Evolutionary conservation across 768 basidiomycete species (phyloP), one percentile per base, ranked within the genome.

Genomic region (Pleurotus djamor): DNA sequence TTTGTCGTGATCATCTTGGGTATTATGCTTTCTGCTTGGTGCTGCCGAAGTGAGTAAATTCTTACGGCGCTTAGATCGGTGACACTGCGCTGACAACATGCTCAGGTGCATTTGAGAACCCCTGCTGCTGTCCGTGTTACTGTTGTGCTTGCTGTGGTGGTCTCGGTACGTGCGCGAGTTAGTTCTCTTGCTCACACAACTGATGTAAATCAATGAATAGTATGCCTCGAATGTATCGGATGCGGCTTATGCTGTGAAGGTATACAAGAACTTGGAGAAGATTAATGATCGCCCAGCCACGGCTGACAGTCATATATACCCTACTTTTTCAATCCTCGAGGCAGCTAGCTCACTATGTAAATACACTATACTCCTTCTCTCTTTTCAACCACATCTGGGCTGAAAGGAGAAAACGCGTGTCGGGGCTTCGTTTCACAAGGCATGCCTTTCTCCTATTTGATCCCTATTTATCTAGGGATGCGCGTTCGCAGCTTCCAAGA

Each of bases 141-240:
- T 74, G 88, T 6, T 89, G 87, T 62, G 87, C 87, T 4, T 88
- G 85, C 68, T 88, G 86, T 59, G 87, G 87, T 58, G 87, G 87
- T 41, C 76, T 88, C 14, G 83, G 86, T 86, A 65, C 62, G 72
- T 67, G 9, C 21, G 9, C 48, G 9, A 17, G 4, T 21, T 14
- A 33, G 47, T 5, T 47, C 35, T 37, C 55, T 12, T 14, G 16
- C 5, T 9, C 52, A 51, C 14, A 12, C 8, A 33, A 9, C 56
- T 28, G 2, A 28, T 28, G 3, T 28, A 28, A 28, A 33, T 51
- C 50, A 34, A 34, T 51, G 1, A 59, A 1, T 28, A 87, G 87
- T 81, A 6, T 89, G 87, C 60, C 69, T 89, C 59, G 86, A 89
- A 62, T 89, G 87, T 64, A 80, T 89, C 52, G 82, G 82, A n/a